Evolutionary conservation across 2,329 filamentous ascomycete species (phyloP).

Genomic region (Aureobasidium zeae): DNA sequence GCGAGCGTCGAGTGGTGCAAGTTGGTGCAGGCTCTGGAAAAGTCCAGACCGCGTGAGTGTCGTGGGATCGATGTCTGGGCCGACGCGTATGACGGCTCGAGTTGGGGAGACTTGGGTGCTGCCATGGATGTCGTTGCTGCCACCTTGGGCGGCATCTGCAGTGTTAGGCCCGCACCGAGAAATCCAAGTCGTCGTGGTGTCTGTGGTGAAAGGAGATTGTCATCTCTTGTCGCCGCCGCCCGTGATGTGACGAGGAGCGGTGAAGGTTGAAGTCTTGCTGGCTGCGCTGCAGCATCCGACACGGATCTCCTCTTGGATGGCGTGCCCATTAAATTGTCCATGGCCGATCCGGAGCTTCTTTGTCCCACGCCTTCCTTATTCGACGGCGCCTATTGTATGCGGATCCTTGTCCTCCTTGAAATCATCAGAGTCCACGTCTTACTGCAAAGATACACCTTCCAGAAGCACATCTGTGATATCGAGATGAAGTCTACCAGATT

Average conservation of each 20-base stretch:
- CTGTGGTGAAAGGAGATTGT: conserved; percentile 35
- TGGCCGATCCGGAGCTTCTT: not conserved
- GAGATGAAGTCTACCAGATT: no score
- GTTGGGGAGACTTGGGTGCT: conserved; percentile 59
- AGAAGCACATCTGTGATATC: no score
- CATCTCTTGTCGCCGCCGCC: conserved; percentile 34
- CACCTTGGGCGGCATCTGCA: conserved; percentile 58
- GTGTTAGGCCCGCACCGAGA: conserved; percentile 53
- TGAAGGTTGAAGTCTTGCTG: conserved; percentile 33
- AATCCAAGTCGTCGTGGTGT: conserved; percentile 65
- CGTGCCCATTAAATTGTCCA: conserved; percentile 21
- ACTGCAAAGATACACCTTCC: no score
- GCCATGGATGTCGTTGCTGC: conserved; percentile 31
- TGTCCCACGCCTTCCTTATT: not conserved
- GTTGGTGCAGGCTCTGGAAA: conserved; percentile 85
- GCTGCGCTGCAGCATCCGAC: conserved; percentile 33
- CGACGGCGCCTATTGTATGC: not conserved
- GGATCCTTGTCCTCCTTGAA: no score
- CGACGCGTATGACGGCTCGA: conserved; percentile 78
- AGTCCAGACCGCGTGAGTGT: conserved; percentile 83
- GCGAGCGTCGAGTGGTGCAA: conserved; percentile 92
- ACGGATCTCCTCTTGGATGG: conserved; percentile 36
- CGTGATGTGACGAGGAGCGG: conserved; percentile 38
- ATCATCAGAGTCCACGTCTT: no score
- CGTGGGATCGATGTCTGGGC: conserved; percentile 81